Conservation (phyloP, 2,329 filamentous ascomycete genomes). For the Pseudogymnoascus verrucosus region DNA sequence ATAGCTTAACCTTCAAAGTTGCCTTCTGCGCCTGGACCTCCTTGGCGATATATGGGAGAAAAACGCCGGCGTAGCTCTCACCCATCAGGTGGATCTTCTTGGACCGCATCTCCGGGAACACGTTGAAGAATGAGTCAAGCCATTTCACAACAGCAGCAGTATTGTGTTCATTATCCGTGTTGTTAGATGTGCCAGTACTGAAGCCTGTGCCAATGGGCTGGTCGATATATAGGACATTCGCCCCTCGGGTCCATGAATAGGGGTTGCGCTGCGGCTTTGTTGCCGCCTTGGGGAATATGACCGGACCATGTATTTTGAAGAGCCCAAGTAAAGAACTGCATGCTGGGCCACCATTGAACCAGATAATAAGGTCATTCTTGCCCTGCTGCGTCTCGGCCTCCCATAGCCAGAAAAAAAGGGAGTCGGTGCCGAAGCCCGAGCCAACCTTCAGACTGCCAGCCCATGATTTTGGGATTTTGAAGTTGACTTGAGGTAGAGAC, state of each 20-base stretch:
- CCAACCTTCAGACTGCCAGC: conserved; percentile 8
- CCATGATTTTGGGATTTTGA: conserved; percentile 10
- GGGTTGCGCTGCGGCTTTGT: conserved; percentile 22
- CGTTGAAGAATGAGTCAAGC: conserved; percentile 4
- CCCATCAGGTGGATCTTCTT: conserved; percentile 11
- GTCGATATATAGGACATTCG: conserved; percentile 27
- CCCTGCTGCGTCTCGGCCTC: background rate
- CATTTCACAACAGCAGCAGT: background rate
- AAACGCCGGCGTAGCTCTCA: conserved; percentile 8
- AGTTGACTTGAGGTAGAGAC: conserved; percentile 4
- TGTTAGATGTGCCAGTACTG: conserved; percentile 16
- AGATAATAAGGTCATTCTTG: conserved; percentile 11
- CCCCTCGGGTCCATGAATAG: conserved; percentile 24
- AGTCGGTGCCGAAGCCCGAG: background rate
- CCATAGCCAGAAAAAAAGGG: conserved; percentile 12
- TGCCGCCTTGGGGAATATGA: background rate
- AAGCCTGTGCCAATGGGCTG: conserved; percentile 27
- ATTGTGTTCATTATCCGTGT: background rate
- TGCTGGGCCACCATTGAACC: conserved; percentile 9
- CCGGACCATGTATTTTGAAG: conserved; percentile 11
- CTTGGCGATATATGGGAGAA: conserved; percentile 10
- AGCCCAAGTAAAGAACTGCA: conserved; percentile 9
- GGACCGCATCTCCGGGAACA: conserved; percentile 2
- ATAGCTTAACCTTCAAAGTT: background rate
- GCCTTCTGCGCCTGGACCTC: background rate